Base-by-base conservation (phyloP, 164 flowering plant species). In the Liriodendron chinense region DNA sequence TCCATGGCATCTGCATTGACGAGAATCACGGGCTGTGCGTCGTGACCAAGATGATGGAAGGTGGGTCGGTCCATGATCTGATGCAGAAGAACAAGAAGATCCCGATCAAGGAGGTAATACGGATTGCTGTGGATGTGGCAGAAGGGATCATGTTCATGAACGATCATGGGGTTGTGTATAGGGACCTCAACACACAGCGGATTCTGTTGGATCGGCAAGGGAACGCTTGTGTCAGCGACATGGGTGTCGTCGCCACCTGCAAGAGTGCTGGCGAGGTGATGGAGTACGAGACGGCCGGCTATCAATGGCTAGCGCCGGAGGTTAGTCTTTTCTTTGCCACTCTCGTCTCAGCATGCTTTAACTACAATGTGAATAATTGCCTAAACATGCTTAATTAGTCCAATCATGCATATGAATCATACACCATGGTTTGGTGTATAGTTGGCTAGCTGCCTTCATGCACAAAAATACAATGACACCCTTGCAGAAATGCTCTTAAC, bases 231-330 rank as follows among this genome's bases (percentile, higher is more conserved):
- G 80, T 95, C 61, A 94, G 98, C 9, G 94, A 93, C 80, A 88
- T 92, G 94, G 99, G 97, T 47, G 83, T 95, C 23, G 92, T 92
- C 13, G 74, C 90, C 72, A 90, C 91, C 69, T 90, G 96, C 86
- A 89, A 88, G 78, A 89, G 86, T 80, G 81, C 80, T 68, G 92
- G 94, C 4, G 99, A 95, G 78, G 94, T 89, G 1, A 86, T 83
- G 85, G 99, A 95, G 78, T 95, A 93, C 74, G 99, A 95, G 81
- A 95, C 94, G 18, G 96, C 94, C 77, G 99, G 99, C 24, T 93
- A 89, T 74, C 85, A 96, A 66, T 95, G 98, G 99, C 91, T 93
- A 7, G 98, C 99, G 76, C 99, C 99, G 1, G 99, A 95, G 99
- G 99, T 95, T 82, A 34, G 92, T 85, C 74, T 77, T 4, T 68